These are phyloP conservation scores for Termitomyces sp. DNA, from an alignment of 768 basidiomycete species.

Conservation along the genomic window DNA sequence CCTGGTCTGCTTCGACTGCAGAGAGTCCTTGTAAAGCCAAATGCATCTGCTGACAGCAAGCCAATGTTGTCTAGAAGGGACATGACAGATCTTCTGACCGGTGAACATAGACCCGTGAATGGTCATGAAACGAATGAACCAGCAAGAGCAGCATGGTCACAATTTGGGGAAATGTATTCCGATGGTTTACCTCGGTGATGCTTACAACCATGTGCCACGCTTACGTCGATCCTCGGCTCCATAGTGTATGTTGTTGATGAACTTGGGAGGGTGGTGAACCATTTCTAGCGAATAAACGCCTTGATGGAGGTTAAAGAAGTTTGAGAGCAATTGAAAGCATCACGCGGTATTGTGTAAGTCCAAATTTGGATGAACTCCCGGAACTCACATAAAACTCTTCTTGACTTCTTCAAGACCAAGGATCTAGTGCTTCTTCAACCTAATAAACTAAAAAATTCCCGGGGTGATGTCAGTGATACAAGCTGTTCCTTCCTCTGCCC, in stretches of 20 bases:
- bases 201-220: background rate
- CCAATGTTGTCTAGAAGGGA: background rate
- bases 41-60: constrained; percentile 9
- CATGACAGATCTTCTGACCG: constrained; percentile 3
- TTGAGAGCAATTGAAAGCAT: background rate
- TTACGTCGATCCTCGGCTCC: constrained; percentile 1
- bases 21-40: background rate
- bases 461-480: background rate
- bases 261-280: background rate
- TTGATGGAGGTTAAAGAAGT: background rate
- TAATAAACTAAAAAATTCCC: background rate
- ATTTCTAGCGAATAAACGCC: background rate
- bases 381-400: background rate
- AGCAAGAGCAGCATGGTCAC: background rate
- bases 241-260: background rate
- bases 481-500: background rate
- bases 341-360: background rate
- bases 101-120: constrained; percentile 2
- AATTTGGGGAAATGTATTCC: background rate
- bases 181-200: background rate
- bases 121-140: background rate
- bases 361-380: background rate
- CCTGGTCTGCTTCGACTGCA: background rate
- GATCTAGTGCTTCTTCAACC: background rate
- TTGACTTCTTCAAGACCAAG: background rate